These are phyloP conservation scores for Colletotrichum sojae DNA, from an alignment of 2,329 filamentous ascomycete genomes.

Conservation along the genomic window DNA sequence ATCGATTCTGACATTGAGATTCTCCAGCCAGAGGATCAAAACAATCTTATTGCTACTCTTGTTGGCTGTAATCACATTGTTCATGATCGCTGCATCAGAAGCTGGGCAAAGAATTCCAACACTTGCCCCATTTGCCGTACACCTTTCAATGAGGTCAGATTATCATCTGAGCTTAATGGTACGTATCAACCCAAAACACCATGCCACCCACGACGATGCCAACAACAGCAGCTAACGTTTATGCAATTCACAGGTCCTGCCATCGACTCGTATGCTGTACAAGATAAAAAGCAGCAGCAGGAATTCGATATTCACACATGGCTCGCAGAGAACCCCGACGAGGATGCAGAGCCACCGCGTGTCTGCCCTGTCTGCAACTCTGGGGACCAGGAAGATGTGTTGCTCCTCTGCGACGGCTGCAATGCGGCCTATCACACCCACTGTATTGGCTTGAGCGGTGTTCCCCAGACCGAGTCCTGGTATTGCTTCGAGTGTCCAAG, in stretches of 20 bases:
- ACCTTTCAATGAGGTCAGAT: conserved; percentile 89
- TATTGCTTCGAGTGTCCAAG: conserved; percentile 88
- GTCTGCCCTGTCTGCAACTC: conserved; percentile 90
- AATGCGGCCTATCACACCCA: conserved; percentile 92
- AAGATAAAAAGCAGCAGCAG: conserved; percentile 90
- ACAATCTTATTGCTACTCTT: conserved; percentile 69
- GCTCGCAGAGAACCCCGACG: conserved; percentile 79
- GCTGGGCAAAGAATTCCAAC: conserved; percentile 97
- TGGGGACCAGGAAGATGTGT: conserved; percentile 84
- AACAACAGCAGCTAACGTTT: conserved; percentile 43
- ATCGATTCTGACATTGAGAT: conserved; percentile 41
- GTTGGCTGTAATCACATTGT: conserved; percentile 90
- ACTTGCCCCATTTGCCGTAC: conserved; percentile 97
- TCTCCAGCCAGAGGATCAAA: conserved; percentile 44
- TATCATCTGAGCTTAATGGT: conserved; percentile 73
- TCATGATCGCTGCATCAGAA: conserved; percentile 91
- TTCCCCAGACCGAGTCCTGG: conserved; percentile 82
- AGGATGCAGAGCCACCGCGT: conserved; percentile 80
- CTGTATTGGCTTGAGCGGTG: conserved; percentile 85
- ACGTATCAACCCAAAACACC: conserved; percentile 32
- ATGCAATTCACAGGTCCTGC: conserved; percentile 60
- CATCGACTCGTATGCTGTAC: conserved; percentile 74
- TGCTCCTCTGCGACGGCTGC: conserved; percentile 93
- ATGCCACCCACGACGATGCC: neutral
- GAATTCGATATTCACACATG: conserved; percentile 86